phyloP scores from a whole-genome alignment of 2,329 filamentous ascomycete genomes.

The Fusarium hainanense region DNA sequence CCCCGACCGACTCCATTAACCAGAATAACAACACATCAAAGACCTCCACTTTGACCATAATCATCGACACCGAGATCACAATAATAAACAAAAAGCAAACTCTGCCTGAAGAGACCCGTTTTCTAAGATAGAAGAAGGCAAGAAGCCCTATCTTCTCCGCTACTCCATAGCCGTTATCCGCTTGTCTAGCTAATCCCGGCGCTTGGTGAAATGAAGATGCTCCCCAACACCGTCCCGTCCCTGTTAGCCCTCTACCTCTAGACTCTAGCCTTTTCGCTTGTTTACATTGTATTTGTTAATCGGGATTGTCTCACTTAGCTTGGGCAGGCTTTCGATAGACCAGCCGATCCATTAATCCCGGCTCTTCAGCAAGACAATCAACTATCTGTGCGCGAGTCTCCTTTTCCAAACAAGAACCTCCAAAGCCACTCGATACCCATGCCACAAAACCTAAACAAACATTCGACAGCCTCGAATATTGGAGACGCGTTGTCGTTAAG shows the following conservation, averaged over 20 bases:
- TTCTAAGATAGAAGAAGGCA: constrained; percentile 1
- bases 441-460: constrained; percentile 3
- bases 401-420: constrained; percentile 13
- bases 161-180: constrained; percentile 15
- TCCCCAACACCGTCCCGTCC: constrained; percentile 26
- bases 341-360: constrained; percentile 16
- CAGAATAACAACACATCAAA: constrained; percentile 25
- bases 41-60: constrained; percentile 11
- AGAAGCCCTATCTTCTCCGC: constrained; percentile 11
- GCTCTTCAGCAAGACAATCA: constrained; percentile 10
- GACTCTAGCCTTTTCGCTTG: constrained; percentile 2
- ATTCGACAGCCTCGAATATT: constrained; percentile 11
- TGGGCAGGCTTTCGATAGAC: constrained; percentile 29
- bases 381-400: constrained; percentile 12
- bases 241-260: constrained; percentile 22
- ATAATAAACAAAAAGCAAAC: constrained; percentile 27
- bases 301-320: constrained; percentile 24
- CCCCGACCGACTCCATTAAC: constrained; percentile 24
- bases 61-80: constrained; percentile 6
- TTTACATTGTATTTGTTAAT: constrained; percentile 32
- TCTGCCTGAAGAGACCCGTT: constrained; percentile 4
- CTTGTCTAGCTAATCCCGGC: constrained; percentile 30
- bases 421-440: background rate
- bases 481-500: background rate
- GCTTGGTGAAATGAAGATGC: constrained; percentile 45